Base-by-base conservation (phyloP, 1,284 basidiomycete genomes). In the Phylloboletellus chloephorus region DNA sequence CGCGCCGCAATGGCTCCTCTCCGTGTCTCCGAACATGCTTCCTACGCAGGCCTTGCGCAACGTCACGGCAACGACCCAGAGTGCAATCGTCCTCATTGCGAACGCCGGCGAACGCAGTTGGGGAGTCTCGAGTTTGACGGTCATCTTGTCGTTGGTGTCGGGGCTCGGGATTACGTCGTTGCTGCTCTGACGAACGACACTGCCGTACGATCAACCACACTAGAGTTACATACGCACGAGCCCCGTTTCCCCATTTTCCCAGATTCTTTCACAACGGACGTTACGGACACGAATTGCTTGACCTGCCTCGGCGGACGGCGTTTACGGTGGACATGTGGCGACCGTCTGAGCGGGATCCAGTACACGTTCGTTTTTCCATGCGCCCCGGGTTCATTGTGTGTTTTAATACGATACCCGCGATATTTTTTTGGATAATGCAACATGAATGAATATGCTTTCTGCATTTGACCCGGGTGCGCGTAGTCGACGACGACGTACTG, bases 21-120 rank as follows among this genome's bases (percentile, higher is more conserved):
- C 61, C 4, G 7, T 58, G 1, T 52, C 56, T 2, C 68, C 68
- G 1, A 68, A 62, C 43, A 70, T 70, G 68, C 44, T 70, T 5
- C 69, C 68, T 2, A 69, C 67, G 1, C 57, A 64, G 33, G 3
- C 5, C 1, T 35, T 66, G 37, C 50, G 64, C 19, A 65, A 65
- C 42, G 54, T 63, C 30, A 48, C 52, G 5, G 1, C 37, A 4
- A n/a, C 41, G 9, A 7, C 30, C 6, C 45, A 40, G 32, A 47
- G 4, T 16, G 41, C 48, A 0, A 17, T 19, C 3, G 52, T 50
- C 19, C 44, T 47, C 7, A 17, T 28, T 17, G 43, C 35, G 31
- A 64, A 39, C 44, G 57, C 58, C 23, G 58, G 58, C 37, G 58
- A 48, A 36, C 60, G 49, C 34, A 43, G 37, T 46, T 50, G 44